These are phyloP conservation scores for Stachybotrys elegans DNA, from an alignment of 2,329 filamentous ascomycete genomes.

Conservation along the genomic window DNA sequence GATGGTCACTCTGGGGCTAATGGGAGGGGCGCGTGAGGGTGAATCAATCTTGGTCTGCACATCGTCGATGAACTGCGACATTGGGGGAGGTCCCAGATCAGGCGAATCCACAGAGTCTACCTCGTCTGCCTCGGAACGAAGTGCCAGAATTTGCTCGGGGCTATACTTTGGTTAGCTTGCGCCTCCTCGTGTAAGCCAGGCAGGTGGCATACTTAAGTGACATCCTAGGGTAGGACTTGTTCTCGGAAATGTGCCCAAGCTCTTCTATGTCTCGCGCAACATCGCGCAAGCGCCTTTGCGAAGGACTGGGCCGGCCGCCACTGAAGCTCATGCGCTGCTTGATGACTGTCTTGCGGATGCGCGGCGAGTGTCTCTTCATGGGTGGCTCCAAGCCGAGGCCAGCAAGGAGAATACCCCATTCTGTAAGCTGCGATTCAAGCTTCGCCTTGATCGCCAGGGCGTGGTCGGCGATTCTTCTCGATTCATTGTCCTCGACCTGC, in stretches of 20 bases:
- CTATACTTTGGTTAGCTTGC: constrained; percentile 34
- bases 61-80: constrained; percentile 54
- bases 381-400: constrained; percentile 59
- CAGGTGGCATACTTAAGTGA: constrained; percentile 59
- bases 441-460: constrained; percentile 64
- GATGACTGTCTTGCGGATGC: constrained; percentile 30
- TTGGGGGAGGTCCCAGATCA: constrained; percentile 60
- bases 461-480: constrained; percentile 57
- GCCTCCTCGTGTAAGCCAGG: background rate
- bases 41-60: constrained; percentile 51
- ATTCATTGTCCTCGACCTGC: constrained; percentile 57
- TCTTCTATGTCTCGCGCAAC: constrained; percentile 50
- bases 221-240: constrained; percentile 60
- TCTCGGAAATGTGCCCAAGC: constrained; percentile 57
- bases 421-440: constrained; percentile 66
- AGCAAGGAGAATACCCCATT: constrained; percentile 63
- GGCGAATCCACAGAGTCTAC: constrained; percentile 55
- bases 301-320: constrained; percentile 38
- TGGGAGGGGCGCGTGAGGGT: constrained; percentile 23
- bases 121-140: constrained; percentile 43
- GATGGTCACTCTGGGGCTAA: constrained; percentile 19
- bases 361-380: constrained; percentile 39
- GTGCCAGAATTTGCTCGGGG: constrained; percentile 58
- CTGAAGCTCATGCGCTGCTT: constrained; percentile 37
- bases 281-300: constrained; percentile 52